Conservation (phyloP, 2,329 filamentous ascomycete genomes). For the Apiospora marii region DNA sequence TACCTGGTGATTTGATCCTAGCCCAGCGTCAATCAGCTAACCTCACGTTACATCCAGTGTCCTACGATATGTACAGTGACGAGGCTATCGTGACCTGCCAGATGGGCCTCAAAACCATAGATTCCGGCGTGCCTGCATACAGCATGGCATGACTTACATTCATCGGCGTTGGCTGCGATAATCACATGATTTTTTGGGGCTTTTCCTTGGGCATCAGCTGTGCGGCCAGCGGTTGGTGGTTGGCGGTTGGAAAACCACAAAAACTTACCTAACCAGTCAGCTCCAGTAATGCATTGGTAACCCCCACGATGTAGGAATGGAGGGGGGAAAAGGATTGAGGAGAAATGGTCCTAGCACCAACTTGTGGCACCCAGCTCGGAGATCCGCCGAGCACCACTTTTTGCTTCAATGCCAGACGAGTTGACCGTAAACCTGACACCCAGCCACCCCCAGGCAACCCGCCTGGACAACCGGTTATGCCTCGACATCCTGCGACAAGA, state of each 20-base stretch:
- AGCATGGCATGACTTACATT: not conserved
- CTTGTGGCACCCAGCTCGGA: not conserved
- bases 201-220: not conserved
- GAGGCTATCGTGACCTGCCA: conserved; percentile 9
- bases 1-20: not conserved
- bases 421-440: not conserved
- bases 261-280: not conserved
- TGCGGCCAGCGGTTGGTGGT: too few species aligned
- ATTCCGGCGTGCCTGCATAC: not conserved
- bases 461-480: not conserved
- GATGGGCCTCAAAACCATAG: conserved; percentile 15
- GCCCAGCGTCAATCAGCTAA: conserved; percentile 12
- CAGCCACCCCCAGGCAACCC: not conserved
- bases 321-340: conserved; percentile 13
- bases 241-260: not conserved
- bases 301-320: conserved; percentile 7
- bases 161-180: not conserved
- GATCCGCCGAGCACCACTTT: conserved; percentile 17
- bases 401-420: not conserved
- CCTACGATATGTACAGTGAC: conserved; percentile 5
- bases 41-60: conserved; percentile 1
- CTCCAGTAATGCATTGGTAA: conserved; percentile 22
- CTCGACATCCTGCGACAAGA: not conserved
- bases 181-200: conserved; percentile 3
- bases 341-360: conserved; percentile 16